Conservation (phyloP, 371 early-diverging fungal species). For the Furculomyces boomerangus region DNA sequence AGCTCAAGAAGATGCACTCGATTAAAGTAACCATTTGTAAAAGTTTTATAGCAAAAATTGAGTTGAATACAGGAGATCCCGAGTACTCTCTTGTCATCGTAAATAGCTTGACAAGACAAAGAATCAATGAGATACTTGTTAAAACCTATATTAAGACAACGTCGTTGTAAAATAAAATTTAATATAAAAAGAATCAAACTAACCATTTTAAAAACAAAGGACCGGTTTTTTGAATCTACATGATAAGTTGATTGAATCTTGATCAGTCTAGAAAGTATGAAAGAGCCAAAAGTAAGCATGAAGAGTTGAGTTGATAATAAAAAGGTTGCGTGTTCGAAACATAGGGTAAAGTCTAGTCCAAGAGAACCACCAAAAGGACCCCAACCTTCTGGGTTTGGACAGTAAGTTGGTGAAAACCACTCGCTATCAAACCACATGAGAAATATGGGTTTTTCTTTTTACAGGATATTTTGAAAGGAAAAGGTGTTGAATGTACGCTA, state of each 20-base stretch:
- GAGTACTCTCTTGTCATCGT: too few relatives aligned
- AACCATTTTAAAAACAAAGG: neutral
- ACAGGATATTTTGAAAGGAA: too few relatives aligned
- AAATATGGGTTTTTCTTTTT: too few relatives aligned
- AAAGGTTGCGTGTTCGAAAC: constrained; percentile 8
- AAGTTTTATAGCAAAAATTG: too few relatives aligned
- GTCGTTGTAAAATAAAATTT: neutral
- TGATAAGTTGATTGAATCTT: neutral
- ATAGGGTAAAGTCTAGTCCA: constrained; percentile 12
- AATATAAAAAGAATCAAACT: neutral
- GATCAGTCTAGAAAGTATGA: neutral
- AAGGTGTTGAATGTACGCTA: too few relatives aligned
- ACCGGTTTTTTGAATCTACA: neutral
- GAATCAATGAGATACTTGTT: too few relatives aligned
- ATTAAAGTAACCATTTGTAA: too few relatives aligned
- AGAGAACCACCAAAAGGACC: constrained; percentile 16
- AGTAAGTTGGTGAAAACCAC: too few relatives aligned
- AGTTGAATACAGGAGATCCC: too few relatives aligned
- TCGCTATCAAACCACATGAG: too few relatives aligned
- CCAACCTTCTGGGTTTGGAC: constrained; percentile 12
- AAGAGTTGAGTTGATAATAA: neutral
- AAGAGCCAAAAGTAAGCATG: constrained; percentile 1
- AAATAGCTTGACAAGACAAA: too few relatives aligned
- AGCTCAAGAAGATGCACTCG: too few relatives aligned
- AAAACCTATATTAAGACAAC: neutral